A percentile compares a stretch with the other conserved stretches of the same genome.
These are phyloP conservation scores for Eucalyptus regnans DNA, from an alignment of 345 rosid species.

Conservation along the genomic window DNA sequence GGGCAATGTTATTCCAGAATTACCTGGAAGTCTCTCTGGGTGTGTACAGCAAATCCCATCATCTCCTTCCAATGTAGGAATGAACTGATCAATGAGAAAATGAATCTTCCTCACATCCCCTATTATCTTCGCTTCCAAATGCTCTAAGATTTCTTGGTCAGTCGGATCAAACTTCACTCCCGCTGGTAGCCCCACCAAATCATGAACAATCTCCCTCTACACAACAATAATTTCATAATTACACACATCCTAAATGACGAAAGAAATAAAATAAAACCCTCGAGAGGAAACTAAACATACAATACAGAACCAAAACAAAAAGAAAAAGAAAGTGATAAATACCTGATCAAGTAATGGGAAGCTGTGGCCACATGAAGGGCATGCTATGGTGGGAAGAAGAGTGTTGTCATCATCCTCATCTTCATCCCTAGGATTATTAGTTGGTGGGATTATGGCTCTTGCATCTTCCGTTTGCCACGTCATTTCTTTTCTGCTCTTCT, in stretches of 20 bases:
- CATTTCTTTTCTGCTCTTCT: neutral
- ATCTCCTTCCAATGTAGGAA: constrained; percentile 74
- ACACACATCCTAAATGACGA: neutral
- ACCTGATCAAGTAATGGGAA: constrained; percentile 61
- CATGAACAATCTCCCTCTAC: constrained; percentile 46
- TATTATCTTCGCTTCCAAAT: constrained; percentile 65
- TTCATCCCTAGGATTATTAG: neutral
- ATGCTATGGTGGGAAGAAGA: constrained; percentile 3
- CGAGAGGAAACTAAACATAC: neutral
- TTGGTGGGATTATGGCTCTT: neutral
- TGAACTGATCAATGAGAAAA: constrained; percentile 82
- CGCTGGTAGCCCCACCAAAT: constrained; percentile 81
- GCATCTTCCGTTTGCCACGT: neutral
- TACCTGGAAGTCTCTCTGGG: constrained; percentile 92
- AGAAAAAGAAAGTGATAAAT: neutral
- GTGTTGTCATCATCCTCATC: neutral
- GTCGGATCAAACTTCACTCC: constrained; percentile 95
- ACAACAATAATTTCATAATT: neutral
- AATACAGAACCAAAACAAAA: neutral
- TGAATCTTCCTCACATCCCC: constrained; percentile 50
- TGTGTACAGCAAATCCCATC: constrained; percentile 94
- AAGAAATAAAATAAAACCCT: neutral
- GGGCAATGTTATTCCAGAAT: neutral
- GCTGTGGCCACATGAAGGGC: constrained; percentile 78
- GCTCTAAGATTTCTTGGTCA: constrained; percentile 84